Percentiles rank a stretch among this genome's conserved stretches.
phyloP scores from a whole-genome alignment of 2,329 filamentous ascomycete genomes.

The Gremmenia infestans region DNA sequence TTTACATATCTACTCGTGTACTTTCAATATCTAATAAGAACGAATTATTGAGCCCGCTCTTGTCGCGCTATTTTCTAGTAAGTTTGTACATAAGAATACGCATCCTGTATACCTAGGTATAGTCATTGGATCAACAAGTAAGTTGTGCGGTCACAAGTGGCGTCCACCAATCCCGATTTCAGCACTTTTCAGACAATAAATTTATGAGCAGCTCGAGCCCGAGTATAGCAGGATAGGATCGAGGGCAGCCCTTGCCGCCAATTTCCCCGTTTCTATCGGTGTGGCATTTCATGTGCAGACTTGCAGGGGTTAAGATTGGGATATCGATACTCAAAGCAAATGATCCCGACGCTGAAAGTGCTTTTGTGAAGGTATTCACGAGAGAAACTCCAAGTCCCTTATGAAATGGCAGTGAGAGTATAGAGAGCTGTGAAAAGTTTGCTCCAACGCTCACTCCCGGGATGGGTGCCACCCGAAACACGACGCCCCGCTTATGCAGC shows the following conservation, averaged over 20 bases:
- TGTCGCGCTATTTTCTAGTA: too few species aligned
- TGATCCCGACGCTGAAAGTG: background rate
- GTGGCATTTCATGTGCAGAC: slow-evolving; percentile 19
- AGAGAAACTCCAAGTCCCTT: background rate
- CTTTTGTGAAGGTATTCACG: slow-evolving; percentile 17
- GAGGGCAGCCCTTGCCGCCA: background rate
- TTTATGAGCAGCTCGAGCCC: too few species aligned
- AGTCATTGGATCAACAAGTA: too few species aligned
- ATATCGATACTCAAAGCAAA: background rate
- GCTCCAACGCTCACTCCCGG: background rate
- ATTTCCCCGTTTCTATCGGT: slow-evolving; percentile 5
- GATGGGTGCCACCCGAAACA: slow-evolving; percentile 7
- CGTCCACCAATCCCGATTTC: too few species aligned
- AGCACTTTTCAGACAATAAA: too few species aligned
- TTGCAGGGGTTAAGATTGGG: slow-evolving; percentile 9
- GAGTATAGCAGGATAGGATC: too few species aligned
- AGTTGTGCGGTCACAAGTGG: too few species aligned
- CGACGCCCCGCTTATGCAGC: slow-evolving; percentile 17
- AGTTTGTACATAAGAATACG: too few species aligned
- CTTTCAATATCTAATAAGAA: too few species aligned
- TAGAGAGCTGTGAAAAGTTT: slow-evolving; percentile 14
- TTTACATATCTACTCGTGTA: too few species aligned
- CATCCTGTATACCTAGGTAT: too few species aligned
- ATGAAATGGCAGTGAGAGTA: slow-evolving; percentile 13
- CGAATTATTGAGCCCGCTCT: too few species aligned